Evolutionary conservation across 1,284 basidiomycete species (phyloP).

Genomic region (Cutaneotrichosporon daszewskae): DNA sequence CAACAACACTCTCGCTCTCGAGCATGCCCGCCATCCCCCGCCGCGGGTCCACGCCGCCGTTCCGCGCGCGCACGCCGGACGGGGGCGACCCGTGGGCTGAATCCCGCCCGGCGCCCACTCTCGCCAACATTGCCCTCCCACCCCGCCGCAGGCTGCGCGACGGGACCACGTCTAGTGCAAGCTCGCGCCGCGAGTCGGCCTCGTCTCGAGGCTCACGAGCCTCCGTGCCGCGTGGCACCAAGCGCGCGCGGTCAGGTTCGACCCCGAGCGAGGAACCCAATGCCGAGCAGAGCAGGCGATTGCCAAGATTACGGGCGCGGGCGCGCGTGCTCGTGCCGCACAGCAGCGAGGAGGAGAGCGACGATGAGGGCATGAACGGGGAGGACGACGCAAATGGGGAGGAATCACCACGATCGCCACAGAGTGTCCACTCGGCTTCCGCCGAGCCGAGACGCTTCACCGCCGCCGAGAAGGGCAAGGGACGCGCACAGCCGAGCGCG

Average conservation of each 20-base stretch:
- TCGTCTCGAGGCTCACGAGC: slow-evolving; percentile 1
- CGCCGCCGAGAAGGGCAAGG: slow-evolving; percentile 23
- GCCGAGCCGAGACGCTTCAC: slow-evolving; percentile 18
- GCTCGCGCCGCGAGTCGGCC: not conserved
- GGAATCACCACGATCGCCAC: no score
- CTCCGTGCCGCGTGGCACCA: not conserved
- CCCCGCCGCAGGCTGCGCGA: slow-evolving; percentile 31
- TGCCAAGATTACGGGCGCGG: slow-evolving; percentile 5
- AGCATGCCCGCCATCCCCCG: not conserved
- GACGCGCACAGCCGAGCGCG: slow-evolving; percentile 4
- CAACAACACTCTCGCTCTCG: no score
- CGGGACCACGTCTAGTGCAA: not conserved
- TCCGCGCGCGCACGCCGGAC: no score
- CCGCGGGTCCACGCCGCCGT: not conserved
- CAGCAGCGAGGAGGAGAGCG: not conserved
- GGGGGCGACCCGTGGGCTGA: no score
- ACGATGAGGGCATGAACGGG: not conserved
- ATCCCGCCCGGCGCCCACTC: slow-evolving; percentile 9
- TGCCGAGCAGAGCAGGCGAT: slow-evolving; percentile 9
- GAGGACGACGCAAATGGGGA: slow-evolving; percentile 2
- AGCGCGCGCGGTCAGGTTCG: slow-evolving; percentile 3
- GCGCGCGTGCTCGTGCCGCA: not conserved
- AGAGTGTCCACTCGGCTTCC: no score
- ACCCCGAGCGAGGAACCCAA: not conserved
- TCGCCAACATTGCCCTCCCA: slow-evolving; percentile 29